These are phyloP conservation scores for Penicillium dipodomyicola DNA, from an alignment of 495 filamentous ascomycete species.

Conservation along the genomic window DNA sequence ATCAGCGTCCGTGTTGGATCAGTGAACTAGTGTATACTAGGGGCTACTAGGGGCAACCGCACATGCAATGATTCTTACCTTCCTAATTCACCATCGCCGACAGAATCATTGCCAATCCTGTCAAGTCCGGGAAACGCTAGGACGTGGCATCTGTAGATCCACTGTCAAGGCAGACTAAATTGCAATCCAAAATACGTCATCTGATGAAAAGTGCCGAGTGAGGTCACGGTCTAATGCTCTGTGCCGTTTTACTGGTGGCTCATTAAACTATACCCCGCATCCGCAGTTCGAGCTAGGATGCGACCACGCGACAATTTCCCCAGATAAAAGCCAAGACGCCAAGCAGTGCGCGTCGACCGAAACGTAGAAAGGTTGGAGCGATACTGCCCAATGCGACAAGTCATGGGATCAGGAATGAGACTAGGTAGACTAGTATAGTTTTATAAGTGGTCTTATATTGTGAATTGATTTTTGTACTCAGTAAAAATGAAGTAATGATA, in stretches of 20 bases:
- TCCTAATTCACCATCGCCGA: background rate
- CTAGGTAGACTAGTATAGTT: too few species aligned
- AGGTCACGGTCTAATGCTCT: background rate
- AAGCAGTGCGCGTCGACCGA: constrained; percentile 9
- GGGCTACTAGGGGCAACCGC: background rate
- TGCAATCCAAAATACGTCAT: background rate
- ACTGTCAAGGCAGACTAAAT: background rate
- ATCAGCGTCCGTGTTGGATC: background rate
- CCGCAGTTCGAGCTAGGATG: constrained; percentile 1
- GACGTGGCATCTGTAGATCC: background rate
- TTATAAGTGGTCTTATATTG: too few species aligned
- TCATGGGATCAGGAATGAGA: constrained; percentile 6
- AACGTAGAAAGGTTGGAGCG: background rate
- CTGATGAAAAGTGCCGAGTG: background rate
- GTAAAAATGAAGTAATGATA: background rate
- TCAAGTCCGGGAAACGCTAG: background rate
- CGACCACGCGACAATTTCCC: constrained; percentile 32
- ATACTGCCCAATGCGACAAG: constrained; percentile 5
- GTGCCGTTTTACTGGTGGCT: background rate
- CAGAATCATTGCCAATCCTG: background rate
- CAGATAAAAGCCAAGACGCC: constrained; percentile 28
- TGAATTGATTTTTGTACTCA: background rate
- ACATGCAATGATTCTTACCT: background rate
- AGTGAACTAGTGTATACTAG: background rate
- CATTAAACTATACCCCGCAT: constrained; percentile 27